Conservation (phyloP, 2,329 filamentous ascomycete genomes). For the Fusarium secorum region DNA sequence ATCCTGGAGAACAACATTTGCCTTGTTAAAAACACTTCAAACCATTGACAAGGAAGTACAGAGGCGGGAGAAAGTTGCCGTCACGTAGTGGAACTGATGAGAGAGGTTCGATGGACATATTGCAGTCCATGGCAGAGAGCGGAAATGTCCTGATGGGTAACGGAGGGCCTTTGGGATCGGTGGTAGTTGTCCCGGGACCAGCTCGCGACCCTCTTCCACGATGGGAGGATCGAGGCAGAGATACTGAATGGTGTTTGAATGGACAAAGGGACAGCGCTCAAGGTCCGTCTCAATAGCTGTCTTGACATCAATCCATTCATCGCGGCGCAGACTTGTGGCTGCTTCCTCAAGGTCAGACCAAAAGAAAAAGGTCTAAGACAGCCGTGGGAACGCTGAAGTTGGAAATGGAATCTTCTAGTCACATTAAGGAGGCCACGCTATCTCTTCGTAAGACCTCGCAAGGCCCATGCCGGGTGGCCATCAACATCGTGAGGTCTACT, state of each 20-base stretch:
- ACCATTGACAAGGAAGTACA: neutral
- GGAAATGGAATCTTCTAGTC: neutral
- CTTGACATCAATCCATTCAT: neutral
- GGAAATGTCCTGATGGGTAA: neutral
- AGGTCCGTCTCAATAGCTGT: neutral
- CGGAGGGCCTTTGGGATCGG: no score
- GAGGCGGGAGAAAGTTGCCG: neutral
- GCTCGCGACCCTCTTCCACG: no score
- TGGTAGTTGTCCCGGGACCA: no score
- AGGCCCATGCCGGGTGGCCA: neutral
- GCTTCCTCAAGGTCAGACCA: neutral
- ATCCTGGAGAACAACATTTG: neutral
- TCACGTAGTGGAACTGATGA: neutral
- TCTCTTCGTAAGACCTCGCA: neutral
- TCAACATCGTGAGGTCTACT: no score
- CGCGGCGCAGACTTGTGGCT: neutral
- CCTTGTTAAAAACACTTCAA: neutral
- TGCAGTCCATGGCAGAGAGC: neutral
- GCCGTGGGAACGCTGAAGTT: neutral
- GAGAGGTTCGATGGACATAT: neutral
- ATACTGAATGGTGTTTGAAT: neutral
- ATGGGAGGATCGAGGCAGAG: neutral
- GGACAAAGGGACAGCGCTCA: neutral
- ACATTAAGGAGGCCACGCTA: neutral
- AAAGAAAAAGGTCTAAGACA: neutral